phyloP scores from a whole-genome alignment of 139 green algal genomes.

The Asterochloris erici region DNA sequence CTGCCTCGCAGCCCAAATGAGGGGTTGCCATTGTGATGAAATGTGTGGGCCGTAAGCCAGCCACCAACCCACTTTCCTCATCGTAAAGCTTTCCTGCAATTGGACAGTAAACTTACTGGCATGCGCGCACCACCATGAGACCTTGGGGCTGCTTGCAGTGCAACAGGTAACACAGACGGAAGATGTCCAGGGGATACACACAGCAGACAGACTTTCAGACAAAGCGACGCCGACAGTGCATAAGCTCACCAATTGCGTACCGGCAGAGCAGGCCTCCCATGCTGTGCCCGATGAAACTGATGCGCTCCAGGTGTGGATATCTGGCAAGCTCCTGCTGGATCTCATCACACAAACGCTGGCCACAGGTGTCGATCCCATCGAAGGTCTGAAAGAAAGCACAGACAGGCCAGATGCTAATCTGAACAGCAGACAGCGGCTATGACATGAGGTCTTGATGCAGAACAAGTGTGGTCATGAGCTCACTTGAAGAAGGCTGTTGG shows the following conservation, averaged over 20 bases:
- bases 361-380: conserved; percentile 81
- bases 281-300: conserved; percentile 67
- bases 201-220: neutral
- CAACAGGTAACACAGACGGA: too few relatives aligned
- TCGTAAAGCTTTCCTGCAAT: conserved; percentile 51
- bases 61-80: conserved; percentile 33
- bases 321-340: conserved; percentile 40
- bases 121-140: neutral
- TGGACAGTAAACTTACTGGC: neutral
- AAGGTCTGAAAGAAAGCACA: conserved; percentile 43
- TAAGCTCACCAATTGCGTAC: conserved; percentile 27
- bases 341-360: conserved; percentile 67
- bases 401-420: neutral
- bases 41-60: conserved; percentile 61
- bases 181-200: too few relatives aligned
- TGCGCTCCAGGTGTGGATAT: conserved; percentile 50
- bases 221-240: neutral
- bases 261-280: conserved; percentile 72
- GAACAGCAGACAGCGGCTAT: neutral
- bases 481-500: conserved; percentile 8
- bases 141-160: too few relatives aligned
- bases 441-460: neutral
- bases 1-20: conserved; percentile 69
- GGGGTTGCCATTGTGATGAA: conserved; percentile 80
- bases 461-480: neutral